phyloP scores from a whole-genome alignment of 768 basidiomycete genomes.

The Pulveroboletus ravenelii region DNA sequence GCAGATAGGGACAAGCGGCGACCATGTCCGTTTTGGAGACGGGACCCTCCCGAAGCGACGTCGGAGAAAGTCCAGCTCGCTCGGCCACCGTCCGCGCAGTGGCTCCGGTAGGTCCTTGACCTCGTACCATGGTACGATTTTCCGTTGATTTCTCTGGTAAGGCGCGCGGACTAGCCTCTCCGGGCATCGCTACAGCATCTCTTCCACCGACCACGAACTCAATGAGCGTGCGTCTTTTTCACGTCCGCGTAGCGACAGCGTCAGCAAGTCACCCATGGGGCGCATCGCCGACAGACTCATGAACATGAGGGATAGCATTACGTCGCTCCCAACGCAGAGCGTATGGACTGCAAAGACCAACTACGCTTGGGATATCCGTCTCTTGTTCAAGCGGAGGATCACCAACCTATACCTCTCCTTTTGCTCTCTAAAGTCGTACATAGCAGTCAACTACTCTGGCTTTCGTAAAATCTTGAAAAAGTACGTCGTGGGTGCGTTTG shows the following conservation, averaged over 20 bases:
- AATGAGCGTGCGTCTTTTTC: constrained; percentile 27
- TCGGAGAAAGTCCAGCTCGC: no score
- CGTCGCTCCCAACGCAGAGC: no score
- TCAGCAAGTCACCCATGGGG: constrained; percentile 33
- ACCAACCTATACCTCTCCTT: constrained; percentile 75
- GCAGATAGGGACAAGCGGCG: no score
- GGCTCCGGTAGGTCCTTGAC: constrained; percentile 12
- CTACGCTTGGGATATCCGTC: constrained; percentile 77
- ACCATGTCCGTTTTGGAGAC: no score
- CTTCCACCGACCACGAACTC: constrained; percentile 43
- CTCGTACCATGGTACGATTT: neutral
- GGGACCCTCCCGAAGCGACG: constrained; percentile 27
- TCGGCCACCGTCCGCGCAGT: constrained; percentile 23
- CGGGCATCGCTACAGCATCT: no score
- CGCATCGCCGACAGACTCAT: constrained; percentile 46
- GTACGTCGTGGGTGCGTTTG: no score
- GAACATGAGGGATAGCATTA: constrained; percentile 48
- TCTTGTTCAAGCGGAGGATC: constrained; percentile 87
- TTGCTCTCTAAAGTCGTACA: constrained; percentile 76
- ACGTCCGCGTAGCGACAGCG: constrained; percentile 20
- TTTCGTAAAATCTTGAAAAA: no score
- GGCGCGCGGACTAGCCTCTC: constrained; percentile 10
- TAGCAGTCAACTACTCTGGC: no score
- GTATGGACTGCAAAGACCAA: no score
- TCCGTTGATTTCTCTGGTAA: constrained; percentile 2